Evolutionary conservation across 129 eudicot species (phyloP), one percentile per base, ranked within the genome.

Genomic region (Ambrosia artemisiifolia): DNA sequence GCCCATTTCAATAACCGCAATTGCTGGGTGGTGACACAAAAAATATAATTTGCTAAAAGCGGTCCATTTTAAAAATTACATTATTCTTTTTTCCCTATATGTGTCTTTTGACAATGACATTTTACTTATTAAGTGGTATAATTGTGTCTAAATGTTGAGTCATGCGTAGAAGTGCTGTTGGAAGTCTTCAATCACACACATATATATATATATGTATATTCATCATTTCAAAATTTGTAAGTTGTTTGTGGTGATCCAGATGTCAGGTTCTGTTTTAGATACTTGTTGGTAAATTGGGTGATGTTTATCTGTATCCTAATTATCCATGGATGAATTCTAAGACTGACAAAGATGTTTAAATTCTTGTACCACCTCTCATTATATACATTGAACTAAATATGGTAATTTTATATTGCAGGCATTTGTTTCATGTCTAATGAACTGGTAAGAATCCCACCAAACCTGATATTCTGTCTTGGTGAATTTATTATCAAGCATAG

Each of bases 381-480:
- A 3, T 54, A 2, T 54, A 18, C 61, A 54, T 7, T 54, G 34
- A 54, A 8, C 34, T 17, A 54, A 54, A 54, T 8, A 54, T 13
- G 69, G 2, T 79, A 14, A n/a, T 67, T 8, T 69, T 49, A 70
- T 84, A 70, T 64, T 80, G 93, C 92, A 94, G 97, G 98, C 73
- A 82, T 94, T 40, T 94, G 98, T 79, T 90, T 90, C 71, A 87
- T 90, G 96, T 87, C 98, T 35, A 94, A 94, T 76, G 98, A 94
- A 51, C 62, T 94, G 96, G 98, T 94, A 85, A 76, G 91, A 63
- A 65, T 65, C 42, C 73, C 62, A 30, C 50, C 19, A 54, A 53
- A 19, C 32, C 24, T 34, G 38, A 3, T 78, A 16, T 24, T 61
- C 20, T 35, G 3, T 13, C 32, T 50, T 18, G 60, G 36, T 67